A percentile compares a stretch with the other conserved stretches of the same genome.
Evolutionary conservation across 2,329 filamentous ascomycete genomes (phyloP).

Genomic region (Didymella lethalis): DNA sequence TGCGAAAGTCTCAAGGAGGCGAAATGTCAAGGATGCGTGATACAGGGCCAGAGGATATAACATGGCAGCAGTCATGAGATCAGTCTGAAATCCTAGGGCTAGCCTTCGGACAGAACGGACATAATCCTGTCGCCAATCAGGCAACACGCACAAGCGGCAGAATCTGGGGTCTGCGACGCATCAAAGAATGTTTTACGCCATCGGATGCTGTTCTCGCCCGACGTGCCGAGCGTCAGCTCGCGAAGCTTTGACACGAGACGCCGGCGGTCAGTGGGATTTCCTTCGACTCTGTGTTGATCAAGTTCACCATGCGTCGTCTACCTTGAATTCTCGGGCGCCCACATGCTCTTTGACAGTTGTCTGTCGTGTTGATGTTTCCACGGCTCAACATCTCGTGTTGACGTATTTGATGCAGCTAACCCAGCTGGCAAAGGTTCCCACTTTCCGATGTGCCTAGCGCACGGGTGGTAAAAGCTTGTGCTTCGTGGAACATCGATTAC

Average conservation of each 20-base stretch:
- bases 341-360: conserved; percentile 8
- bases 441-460: conserved; percentile 14
- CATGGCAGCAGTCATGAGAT: conserved; percentile 34
- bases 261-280: not conserved
- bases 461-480: conserved; percentile 18
- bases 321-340: not conserved
- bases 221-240: conserved; percentile 26
- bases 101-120: conserved; percentile 39
- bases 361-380: conserved; percentile 8
- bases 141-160: conserved; percentile 23
- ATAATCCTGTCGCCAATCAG: conserved; percentile 37
- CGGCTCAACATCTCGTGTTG: conserved; percentile 13
- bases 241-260: not conserved
- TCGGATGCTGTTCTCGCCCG: conserved; percentile 28
- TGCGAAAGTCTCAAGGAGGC: conserved; percentile 8
- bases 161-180: conserved; percentile 42
- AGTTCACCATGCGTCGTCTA: not conserved
- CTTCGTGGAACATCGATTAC: conserved; percentile 7
- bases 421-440: conserved; percentile 7
- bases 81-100: conserved; percentile 29
- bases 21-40: conserved; percentile 10
- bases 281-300: not conserved
- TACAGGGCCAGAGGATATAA: conserved; percentile 21
- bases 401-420: conserved; percentile 15
- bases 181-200: conserved; percentile 32